Conservation (phyloP, 2,329 filamentous ascomycete genomes). For the Fusarium sp. region DNA sequence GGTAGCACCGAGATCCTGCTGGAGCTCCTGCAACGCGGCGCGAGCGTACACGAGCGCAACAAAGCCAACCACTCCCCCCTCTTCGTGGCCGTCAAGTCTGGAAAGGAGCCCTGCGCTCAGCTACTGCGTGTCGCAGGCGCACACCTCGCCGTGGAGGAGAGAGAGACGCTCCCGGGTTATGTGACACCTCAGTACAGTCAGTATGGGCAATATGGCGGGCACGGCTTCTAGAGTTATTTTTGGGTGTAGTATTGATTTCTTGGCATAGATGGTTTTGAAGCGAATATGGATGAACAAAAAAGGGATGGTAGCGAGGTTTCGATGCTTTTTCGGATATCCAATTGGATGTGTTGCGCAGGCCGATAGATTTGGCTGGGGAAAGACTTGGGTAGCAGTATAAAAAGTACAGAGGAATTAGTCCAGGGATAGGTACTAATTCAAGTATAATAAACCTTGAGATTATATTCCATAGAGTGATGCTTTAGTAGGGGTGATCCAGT, state of each 20-base stretch:
- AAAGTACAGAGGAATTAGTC: neutral
- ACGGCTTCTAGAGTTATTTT: constrained; percentile 6
- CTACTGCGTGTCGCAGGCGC: constrained; percentile 69
- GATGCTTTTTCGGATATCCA: neutral
- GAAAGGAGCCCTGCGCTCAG: constrained; percentile 62
- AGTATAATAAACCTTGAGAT: neutral
- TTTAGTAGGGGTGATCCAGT: neutral
- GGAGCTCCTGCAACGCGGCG: constrained; percentile 68
- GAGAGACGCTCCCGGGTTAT: constrained; percentile 44
- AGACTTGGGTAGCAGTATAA: neutral
- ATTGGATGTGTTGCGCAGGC: neutral
- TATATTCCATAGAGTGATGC: neutral
- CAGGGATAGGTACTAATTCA: neutral
- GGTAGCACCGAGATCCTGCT: constrained; percentile 65
- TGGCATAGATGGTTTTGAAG: neutral
- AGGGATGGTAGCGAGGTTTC: constrained; percentile 8
- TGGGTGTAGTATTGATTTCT: neutral
- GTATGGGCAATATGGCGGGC: constrained; percentile 8
- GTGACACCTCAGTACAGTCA: constrained; percentile 34
- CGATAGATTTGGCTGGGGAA: neutral
- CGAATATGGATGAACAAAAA: constrained; percentile 9
- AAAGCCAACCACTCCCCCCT: constrained; percentile 73
- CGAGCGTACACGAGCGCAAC: constrained; percentile 75
- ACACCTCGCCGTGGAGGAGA: constrained; percentile 60
- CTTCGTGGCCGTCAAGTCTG: constrained; percentile 69